These are phyloP conservation scores for Solanum bulbocastanum DNA, from an alignment of 257 asterid genomes.

Conservation along the genomic window DNA sequence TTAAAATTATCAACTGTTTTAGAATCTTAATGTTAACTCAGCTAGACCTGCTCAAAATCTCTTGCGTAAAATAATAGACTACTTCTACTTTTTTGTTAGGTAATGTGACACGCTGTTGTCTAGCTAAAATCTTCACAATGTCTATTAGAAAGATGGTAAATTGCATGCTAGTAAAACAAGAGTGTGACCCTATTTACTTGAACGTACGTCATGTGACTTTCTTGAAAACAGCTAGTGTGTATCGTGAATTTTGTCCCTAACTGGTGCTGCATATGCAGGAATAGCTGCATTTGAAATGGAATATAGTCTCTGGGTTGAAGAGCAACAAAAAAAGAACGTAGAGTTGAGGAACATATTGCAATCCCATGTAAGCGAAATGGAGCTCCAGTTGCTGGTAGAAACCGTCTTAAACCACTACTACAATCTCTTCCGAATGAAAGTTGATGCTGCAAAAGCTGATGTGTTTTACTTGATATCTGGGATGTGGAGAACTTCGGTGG, in stretches of 20 bases:
- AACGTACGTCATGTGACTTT: not conserved
- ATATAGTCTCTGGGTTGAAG: conserved; percentile 72
- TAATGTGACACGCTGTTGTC: not conserved
- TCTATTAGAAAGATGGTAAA: not conserved
- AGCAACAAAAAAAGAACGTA: conserved; percentile 47
- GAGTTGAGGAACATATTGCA: conserved; percentile 57
- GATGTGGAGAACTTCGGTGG: conserved; percentile 71
- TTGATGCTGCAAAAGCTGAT: conserved; percentile 67
- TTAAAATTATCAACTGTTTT: not conserved
- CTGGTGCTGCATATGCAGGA: conserved; percentile 21
- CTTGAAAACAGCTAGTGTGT: not conserved
- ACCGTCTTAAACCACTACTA: conserved; percentile 52
- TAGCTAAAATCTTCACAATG: not conserved
- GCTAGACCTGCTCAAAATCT: not conserved
- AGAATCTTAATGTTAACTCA: not conserved
- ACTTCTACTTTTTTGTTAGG: not conserved
- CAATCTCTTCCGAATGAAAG: conserved; percentile 60
- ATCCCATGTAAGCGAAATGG: conserved; percentile 37
- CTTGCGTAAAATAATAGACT: not conserved
- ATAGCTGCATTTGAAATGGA: conserved; percentile 68
- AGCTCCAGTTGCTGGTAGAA: conserved; percentile 46
- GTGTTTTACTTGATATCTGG: conserved; percentile 84
- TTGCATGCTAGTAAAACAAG: not conserved
- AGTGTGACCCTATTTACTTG: not conserved
- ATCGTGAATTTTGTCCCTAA: not conserved